Conservation (phyloP, 2,329 filamentous ascomycete species). For the Lasiodiplodia sp. region DNA sequence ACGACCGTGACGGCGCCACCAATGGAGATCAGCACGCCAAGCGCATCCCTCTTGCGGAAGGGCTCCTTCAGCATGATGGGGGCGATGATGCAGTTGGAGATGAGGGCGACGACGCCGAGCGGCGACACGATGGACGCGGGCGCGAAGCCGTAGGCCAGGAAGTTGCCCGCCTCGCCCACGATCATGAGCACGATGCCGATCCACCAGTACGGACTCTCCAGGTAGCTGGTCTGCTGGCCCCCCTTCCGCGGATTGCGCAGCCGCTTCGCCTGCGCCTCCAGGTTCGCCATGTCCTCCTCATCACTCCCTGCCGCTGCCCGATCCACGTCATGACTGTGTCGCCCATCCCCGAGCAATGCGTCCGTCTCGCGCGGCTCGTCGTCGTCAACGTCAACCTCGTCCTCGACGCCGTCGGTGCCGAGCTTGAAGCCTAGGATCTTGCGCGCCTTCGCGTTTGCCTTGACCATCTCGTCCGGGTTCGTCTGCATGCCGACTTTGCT, state of each 20-base stretch:
- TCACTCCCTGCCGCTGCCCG: not conserved
- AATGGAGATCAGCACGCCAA: slow-evolving; percentile 87
- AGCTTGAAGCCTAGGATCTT: slow-evolving; percentile 31
- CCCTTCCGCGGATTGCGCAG: slow-evolving; percentile 41
- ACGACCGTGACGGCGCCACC: slow-evolving; percentile 91
- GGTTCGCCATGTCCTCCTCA: slow-evolving; percentile 35
- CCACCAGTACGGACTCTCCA: slow-evolving; percentile 97
- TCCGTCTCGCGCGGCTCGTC: slow-evolving; percentile 24
- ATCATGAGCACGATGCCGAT: slow-evolving; percentile 90
- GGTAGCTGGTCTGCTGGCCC: slow-evolving; percentile 71
- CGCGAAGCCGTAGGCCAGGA: slow-evolving; percentile 95
- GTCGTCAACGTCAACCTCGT: not conserved
- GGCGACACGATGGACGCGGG: slow-evolving; percentile 97
- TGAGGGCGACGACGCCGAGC: slow-evolving; percentile 91
- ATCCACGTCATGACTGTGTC: slow-evolving; percentile 9
- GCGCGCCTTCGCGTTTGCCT: slow-evolving; percentile 21
- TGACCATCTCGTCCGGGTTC: not conserved
- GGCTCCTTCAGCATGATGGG: slow-evolving; percentile 91
- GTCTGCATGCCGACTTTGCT: slow-evolving; percentile 1
- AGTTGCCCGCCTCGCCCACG: slow-evolving; percentile 92
- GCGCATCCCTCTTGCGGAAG: slow-evolving; percentile 83
- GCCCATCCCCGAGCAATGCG: slow-evolving; percentile 4
- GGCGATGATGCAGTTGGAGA: slow-evolving; percentile 97
- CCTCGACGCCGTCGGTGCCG: slow-evolving; percentile 30
- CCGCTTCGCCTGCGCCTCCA: slow-evolving; percentile 40